Conservation (phyloP, 2,329 filamentous ascomycete genomes). For the Macrophomina tecta region DNA sequence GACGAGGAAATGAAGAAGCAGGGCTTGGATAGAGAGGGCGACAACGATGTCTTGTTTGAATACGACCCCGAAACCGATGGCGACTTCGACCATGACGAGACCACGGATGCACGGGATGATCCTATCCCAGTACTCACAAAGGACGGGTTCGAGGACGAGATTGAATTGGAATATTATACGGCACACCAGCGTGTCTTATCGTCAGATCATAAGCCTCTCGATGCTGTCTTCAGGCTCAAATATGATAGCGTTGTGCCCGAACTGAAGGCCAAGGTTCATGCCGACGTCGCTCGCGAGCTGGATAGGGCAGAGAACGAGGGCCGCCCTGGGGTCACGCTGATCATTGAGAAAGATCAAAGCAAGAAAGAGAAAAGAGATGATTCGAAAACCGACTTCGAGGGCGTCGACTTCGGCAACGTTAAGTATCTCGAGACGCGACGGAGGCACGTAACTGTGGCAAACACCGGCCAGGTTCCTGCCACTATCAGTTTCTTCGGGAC, state of each 20-base stretch:
- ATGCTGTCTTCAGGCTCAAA: constrained; percentile 80
- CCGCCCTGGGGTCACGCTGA: constrained; percentile 79
- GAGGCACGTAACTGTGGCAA: constrained; percentile 81
- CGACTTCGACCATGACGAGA: constrained; percentile 61
- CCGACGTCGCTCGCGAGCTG: constrained; percentile 84
- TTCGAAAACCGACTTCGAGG: constrained; percentile 52
- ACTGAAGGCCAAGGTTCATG: constrained; percentile 80
- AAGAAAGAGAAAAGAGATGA: constrained; percentile 42
- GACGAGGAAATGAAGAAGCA: constrained; percentile 86
- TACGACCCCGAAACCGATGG: constrained; percentile 85
- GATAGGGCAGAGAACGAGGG: constrained; percentile 93
- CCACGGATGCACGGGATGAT: constrained; percentile 56
- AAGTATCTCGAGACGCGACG: constrained; percentile 70
- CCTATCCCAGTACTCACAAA: constrained; percentile 61
- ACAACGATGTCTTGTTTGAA: constrained; percentile 85
- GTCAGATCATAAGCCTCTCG: constrained; percentile 93
- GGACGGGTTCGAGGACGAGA: constrained; percentile 62
- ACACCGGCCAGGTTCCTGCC: constrained; percentile 83
- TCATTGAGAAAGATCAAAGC: constrained; percentile 65
- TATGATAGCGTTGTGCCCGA: constrained; percentile 88
- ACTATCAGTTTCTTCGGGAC: constrained; percentile 80
- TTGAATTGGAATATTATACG: constrained; percentile 72
- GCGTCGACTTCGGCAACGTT: constrained; percentile 80
- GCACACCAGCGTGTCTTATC: constrained; percentile 90
- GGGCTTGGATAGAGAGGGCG: constrained; percentile 75